A percentile compares a stretch with the other conserved stretches of the same genome.
Conservation (phyloP, 164 flowering plant genomes). For the Vitis amurensis region DNA sequence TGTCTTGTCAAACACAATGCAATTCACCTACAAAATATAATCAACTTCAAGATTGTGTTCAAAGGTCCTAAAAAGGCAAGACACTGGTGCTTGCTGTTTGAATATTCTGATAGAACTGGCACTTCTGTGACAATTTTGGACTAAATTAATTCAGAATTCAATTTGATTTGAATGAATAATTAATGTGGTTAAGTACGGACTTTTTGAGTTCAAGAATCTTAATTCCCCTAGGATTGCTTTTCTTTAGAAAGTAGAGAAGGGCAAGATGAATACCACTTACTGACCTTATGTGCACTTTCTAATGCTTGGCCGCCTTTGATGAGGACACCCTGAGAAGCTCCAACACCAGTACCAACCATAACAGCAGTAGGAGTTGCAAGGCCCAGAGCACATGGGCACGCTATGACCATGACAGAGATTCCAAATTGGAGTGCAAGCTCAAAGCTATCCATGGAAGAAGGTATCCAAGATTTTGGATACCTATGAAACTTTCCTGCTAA, state of each 20-base stretch:
- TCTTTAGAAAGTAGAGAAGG: not conserved
- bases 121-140: no score
- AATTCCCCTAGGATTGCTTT: not conserved
- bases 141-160: no score
- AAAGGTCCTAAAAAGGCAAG: no score
- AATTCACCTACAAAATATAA: conserved; percentile 49
- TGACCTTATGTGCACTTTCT: conserved; percentile 79
- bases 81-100: no score
- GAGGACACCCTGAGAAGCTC: conserved; percentile 77
- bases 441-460: conserved; percentile 69
- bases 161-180: no score
- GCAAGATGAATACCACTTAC: not conserved
- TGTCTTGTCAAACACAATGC: conserved; percentile 86
- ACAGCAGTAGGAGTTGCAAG: conserved; percentile 91
- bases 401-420: conserved; percentile 86
- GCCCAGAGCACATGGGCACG: conserved; percentile 93
- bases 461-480: conserved; percentile 75
- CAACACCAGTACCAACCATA: conserved; percentile 92
- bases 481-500: conserved; percentile 54
- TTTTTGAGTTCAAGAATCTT: no score
- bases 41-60: not conserved
- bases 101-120: no score
- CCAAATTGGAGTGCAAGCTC: conserved; percentile 81
- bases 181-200: no score
- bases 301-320: conserved; percentile 89